These are phyloP conservation scores for Populus deltoides DNA, from an alignment of 345 rosid genomes.

Conservation along the genomic window DNA sequence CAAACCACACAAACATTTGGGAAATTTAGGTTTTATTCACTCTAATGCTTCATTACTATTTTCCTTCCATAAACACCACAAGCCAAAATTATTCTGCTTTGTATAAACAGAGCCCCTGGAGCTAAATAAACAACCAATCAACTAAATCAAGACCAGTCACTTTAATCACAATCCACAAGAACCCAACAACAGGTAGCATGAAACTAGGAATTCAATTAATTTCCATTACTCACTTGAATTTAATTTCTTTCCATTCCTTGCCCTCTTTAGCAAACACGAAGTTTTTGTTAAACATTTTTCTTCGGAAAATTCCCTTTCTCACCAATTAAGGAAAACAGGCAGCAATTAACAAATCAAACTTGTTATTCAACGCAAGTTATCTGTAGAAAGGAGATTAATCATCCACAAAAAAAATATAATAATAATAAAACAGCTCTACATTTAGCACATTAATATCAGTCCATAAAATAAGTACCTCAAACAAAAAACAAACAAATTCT, in stretches of 20 bases:
- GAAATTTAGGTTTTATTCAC: background rate
- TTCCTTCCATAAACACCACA: constrained; percentile 5
- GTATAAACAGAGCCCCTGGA: background rate
- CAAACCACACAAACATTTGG: background rate
- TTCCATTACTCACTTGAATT: background rate
- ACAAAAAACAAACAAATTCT: background rate
- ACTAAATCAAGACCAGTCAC: background rate
- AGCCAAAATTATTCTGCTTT: background rate
- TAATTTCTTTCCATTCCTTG: background rate
- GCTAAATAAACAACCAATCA: background rate
- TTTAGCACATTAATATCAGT: background rate
- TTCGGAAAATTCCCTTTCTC: background rate
- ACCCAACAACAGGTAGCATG: background rate
- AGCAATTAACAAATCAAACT: background rate
- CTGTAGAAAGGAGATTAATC: background rate
- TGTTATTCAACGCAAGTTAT: background rate
- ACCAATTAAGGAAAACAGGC: background rate
- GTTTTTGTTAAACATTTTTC: background rate
- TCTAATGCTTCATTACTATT: background rate
- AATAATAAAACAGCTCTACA: background rate
- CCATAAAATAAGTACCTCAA: background rate
- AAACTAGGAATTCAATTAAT: background rate
- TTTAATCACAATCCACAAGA: background rate
- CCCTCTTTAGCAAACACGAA: background rate
- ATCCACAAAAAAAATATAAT: background rate